Percentiles rank a stretch among this genome's conserved stretches.
These are phyloP conservation scores for Epichloe coenophiala DNA, from an alignment of 2,329 filamentous ascomycete species.

Conservation along the genomic window DNA sequence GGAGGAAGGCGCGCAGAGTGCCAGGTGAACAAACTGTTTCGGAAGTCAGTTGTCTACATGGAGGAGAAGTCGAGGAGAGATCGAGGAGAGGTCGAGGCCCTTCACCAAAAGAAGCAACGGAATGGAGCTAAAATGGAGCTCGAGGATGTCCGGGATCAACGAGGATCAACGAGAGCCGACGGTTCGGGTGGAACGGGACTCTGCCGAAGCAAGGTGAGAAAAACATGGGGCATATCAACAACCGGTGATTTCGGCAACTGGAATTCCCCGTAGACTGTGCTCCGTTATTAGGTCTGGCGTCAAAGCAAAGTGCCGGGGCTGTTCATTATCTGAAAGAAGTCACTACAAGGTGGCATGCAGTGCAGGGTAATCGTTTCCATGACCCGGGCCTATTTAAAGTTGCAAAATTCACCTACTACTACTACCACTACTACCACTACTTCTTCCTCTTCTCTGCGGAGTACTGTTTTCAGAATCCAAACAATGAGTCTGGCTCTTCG, in stretches of 20 bases:
- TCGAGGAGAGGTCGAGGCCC: neutral
- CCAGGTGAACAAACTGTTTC: neutral
- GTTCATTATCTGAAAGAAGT: too few relatives aligned
- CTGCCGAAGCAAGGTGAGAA: neutral
- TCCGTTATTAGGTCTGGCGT: too few relatives aligned
- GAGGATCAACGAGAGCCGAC: neutral
- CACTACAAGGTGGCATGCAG: neutral
- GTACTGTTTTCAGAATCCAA: slow-evolving; percentile 2
- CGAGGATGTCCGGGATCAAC: neutral
- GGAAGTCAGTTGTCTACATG: neutral
- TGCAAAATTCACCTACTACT: too few relatives aligned
- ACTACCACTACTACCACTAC: too few relatives aligned
- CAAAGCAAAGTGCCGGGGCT: too few relatives aligned
- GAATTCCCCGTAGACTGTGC: too few relatives aligned
- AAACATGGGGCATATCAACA: neutral
- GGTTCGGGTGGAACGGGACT: neutral
- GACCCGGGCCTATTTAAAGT: too few relatives aligned
- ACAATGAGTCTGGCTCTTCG: slow-evolving; percentile 4
- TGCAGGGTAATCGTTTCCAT: neutral
- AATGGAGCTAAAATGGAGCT: neutral
- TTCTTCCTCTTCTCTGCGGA: too few relatives aligned
- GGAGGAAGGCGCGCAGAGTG: neutral
- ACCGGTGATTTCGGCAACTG: neutral
- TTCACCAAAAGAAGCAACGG: neutral
- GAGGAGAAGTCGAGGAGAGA: too few relatives aligned